Percentiles rank a stretch among this genome's conserved stretches.
phyloP scores from a whole-genome alignment of 2,329 filamentous ascomycete species.

The Ophiostoma triangulosporum region DNA sequence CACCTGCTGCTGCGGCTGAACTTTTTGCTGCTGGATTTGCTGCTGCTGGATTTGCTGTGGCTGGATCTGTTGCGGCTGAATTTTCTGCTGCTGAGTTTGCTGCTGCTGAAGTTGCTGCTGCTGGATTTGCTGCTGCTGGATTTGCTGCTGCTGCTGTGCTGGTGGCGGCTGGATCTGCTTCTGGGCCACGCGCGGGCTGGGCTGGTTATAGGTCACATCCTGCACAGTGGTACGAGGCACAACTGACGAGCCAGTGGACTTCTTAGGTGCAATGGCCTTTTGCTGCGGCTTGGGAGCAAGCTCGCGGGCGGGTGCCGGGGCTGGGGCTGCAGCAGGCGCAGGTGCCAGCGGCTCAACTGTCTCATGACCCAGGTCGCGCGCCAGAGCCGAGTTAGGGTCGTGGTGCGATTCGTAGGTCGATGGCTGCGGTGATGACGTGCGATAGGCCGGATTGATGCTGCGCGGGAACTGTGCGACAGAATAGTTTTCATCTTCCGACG shows the following conservation, averaged over 20 bases:
- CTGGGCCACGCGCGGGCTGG: background rate
- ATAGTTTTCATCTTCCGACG: slow-evolving; percentile 77
- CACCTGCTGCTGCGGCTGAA: slow-evolving; percentile 14
- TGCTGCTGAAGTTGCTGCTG: slow-evolving; percentile 16
- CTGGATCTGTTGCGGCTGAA: background rate
- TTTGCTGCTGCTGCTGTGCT: too few relatives aligned
- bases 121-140: slow-evolving; percentile 2
- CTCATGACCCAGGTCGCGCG: slow-evolving; percentile 41
- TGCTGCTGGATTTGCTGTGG: slow-evolving; percentile 6
- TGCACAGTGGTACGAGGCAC: background rate
- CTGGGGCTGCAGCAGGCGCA: background rate
- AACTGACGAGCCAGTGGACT: background rate
- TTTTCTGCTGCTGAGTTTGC: slow-evolving; percentile 13
- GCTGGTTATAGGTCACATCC: background rate
- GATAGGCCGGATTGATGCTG: slow-evolving; percentile 88
- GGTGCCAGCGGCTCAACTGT: background rate
- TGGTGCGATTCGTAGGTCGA: slow-evolving; percentile 88
- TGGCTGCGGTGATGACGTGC: slow-evolving; percentile 90
- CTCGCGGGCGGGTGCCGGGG: background rate
- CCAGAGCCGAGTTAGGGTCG: slow-evolving; percentile 61
- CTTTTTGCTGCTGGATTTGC: slow-evolving; percentile 14
- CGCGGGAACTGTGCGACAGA: slow-evolving; percentile 92
- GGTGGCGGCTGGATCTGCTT: too few relatives aligned
- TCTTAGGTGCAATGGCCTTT: background rate
- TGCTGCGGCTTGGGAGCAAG: background rate